Base-by-base conservation (phyloP, 257 asterid species). In the Capsicum chinense region DNA sequence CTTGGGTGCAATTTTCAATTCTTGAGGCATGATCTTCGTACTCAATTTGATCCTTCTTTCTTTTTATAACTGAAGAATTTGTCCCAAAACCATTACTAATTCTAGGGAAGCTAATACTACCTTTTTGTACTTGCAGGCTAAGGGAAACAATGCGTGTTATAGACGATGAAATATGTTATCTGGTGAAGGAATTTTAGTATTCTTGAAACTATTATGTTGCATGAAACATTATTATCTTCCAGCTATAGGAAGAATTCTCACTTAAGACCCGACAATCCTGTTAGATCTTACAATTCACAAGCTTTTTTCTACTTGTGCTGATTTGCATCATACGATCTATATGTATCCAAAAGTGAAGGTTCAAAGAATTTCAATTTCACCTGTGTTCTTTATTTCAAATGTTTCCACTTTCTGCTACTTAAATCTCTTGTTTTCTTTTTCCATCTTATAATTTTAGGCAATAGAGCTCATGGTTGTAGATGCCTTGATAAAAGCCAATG, bases 291-390 rank as follows among this genome's bases (percentile, higher is more conserved):
- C 98, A 62, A 84, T 95, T 87, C 93, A 92, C 93, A 95, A 95
- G 92, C 84, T 95, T 88, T 94, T 94, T 89, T 92, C 92, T 80
- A 71, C 99, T 85, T 95, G 98, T 71, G 99, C 99, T 52, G 95
- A 95, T 90, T 83, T 93, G 95, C 92, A 92, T 85, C 95, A 97
- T 56, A 92, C 94, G 21, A 96, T 91, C 82, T 95, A 92, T 82
- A 87, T 48, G 90, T 98, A 95, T 89, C 91, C 97, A 11, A 94
- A 94, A 92, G 97, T 94, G 58, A 93, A 95, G 97, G 98, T 95
- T 84, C 85, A 79, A 19, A 84, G 73, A 56, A 80, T 84, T 50
- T 76, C 7, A 42, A 5, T 42, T 42, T 9, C 81, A 26, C 19
- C 21, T 76, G 47, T 9, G 81, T 26, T 37, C 76, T 39, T 68